Evolutionary conservation across 2,329 filamentous ascomycete genomes (phyloP).

Genomic region (Diaporthe capsici): DNA sequence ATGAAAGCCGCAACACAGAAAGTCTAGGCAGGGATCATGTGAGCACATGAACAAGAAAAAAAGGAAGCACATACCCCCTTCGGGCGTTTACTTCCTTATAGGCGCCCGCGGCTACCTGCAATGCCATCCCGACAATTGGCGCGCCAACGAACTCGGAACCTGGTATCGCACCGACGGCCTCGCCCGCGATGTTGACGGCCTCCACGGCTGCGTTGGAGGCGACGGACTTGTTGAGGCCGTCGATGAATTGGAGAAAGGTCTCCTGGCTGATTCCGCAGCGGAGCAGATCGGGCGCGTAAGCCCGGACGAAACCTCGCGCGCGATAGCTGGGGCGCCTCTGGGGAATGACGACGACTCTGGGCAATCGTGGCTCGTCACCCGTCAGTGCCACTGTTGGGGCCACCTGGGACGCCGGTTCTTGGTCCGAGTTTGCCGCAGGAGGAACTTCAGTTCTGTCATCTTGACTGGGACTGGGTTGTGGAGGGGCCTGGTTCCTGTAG

Average conservation of each 20-base stretch:
- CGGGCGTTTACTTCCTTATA: background rate
- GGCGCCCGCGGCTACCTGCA: background rate
- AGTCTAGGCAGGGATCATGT: background rate
- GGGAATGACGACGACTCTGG: background rate
- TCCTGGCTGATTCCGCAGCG: background rate
- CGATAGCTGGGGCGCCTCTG: background rate
- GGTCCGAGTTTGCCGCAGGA: too few relatives aligned
- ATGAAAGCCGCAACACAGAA: background rate
- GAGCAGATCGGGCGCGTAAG: background rate
- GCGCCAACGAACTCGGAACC: background rate
- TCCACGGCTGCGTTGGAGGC: background rate
- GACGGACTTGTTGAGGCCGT: constrained; percentile 1
- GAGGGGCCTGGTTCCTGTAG: background rate
- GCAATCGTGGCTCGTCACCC: background rate
- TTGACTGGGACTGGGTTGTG: background rate
- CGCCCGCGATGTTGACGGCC: background rate
- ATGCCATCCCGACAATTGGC: background rate
- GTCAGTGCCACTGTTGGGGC: background rate
- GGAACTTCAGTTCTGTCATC: too few relatives aligned
- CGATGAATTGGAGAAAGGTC: background rate
- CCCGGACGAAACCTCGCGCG: background rate
- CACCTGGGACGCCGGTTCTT: too few relatives aligned
- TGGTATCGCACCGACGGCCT: background rate
- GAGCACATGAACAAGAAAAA: background rate
- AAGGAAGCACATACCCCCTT: background rate